Evolutionary conservation across 1,284 basidiomycete genomes (phyloP), one percentile per base, ranked within the genome.

Genomic region (Schizophyllum commune): DNA sequence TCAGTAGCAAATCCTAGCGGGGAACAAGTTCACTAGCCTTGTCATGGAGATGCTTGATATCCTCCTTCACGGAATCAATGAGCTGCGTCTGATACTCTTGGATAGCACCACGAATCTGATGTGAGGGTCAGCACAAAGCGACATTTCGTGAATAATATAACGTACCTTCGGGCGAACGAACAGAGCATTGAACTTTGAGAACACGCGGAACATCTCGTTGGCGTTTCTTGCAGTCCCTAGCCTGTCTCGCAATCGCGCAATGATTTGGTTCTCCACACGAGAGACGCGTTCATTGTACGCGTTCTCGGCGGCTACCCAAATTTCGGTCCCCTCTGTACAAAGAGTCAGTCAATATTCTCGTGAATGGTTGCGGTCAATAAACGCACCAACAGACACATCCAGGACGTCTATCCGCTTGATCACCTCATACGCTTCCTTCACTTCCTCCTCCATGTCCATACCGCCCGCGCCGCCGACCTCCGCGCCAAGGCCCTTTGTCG

Each of bases 61-160:
- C 96, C 69, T 96, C 93, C 73, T 98, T 98, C 61, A 99, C 96
- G 1, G 93, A 96, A 68, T 98, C 95, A 68, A 98, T 97, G 13
- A 98, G 85, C 64, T 96, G 95, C 1, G 96, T 97, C 74, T 99
- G 97, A 70, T 99, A 98, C 74, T 98, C 97, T 82, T 98, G 94
- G 62, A 99, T 98, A 52, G 96, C 96, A 65, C 96, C 96, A 60
- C 93, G 88, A 73, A 95, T 95, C 91, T 94, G 64, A 52, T 15
- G 47, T 17, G 55, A 59, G 11, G 22, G 34, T 32, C 58, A 17
- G 58, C 9, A 8, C 9, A 9, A 3, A 47, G 39, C 4, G 9
- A 4, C 56, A 3, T 20, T 9, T 32, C 6, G 9, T 32, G 33
- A 32, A 19, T 57, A 19, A 56, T 4, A 9, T 55, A n/a, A 59